phyloP scores from a whole-genome alignment of 1,284 basidiomycete species.

The Xerocomus cyaneibrunnescens region DNA sequence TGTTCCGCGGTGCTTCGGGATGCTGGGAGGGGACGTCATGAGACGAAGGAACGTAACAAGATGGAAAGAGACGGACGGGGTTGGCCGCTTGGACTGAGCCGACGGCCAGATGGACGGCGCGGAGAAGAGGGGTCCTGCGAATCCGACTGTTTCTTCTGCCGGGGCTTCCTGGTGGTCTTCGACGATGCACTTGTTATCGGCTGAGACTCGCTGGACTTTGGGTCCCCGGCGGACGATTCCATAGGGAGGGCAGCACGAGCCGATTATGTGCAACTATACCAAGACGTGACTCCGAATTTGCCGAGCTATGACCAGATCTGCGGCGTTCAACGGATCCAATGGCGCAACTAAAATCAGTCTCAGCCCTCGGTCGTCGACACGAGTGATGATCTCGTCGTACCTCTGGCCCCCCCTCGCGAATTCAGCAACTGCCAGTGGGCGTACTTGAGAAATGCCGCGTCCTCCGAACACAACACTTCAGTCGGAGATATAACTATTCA shows the following conservation, averaged over 20 bases:
- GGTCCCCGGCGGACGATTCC: constrained; percentile 34
- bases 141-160: constrained; percentile 48
- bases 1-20: constrained; percentile 43
- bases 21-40: constrained; percentile 29
- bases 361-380: constrained; percentile 13
- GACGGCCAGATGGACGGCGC: constrained; percentile 27
- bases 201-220: constrained; percentile 43
- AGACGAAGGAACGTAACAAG: background rate
- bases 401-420: constrained; percentile 13
- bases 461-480: constrained; percentile 20
- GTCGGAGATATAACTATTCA: constrained; percentile 30
- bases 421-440: constrained; percentile 10
- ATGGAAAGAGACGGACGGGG: constrained; percentile 18
- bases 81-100: constrained; percentile 27
- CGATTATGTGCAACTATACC: constrained; percentile 21
- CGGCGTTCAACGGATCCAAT: background rate
- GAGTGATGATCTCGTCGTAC: constrained; percentile 17
- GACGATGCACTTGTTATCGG: constrained; percentile 39
- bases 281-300: constrained; percentile 36
- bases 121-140: constrained; percentile 23
- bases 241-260: constrained; percentile 27
- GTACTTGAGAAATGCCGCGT: constrained; percentile 29
- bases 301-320: constrained; percentile 26
- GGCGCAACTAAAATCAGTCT: constrained; percentile 12
- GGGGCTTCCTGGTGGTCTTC: constrained; percentile 43